A percentile compares a stretch with the other conserved stretches of the same genome.
These are phyloP conservation scores for Cadophora gregata DNA, from an alignment of 2,329 filamentous ascomycete genomes.

Conservation along the genomic window DNA sequence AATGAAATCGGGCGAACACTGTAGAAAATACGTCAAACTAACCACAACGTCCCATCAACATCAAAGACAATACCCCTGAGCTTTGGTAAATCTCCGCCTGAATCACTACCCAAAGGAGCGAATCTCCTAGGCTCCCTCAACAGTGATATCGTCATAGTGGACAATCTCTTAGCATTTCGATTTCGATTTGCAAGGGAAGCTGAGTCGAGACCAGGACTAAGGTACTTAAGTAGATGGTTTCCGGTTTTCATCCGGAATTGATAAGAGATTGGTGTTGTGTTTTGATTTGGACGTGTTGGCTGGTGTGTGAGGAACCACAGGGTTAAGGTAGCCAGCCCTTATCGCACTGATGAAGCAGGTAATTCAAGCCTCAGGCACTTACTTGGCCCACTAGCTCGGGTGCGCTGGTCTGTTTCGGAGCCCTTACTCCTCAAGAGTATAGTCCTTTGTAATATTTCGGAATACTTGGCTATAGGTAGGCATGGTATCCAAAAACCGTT, in stretches of 20 bases:
- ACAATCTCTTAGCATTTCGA: slow-evolving; percentile 13
- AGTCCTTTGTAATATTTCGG: too few species aligned
- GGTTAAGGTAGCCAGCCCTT: too few species aligned
- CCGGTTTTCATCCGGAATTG: background rate
- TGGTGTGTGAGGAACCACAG: background rate
- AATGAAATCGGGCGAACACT: background rate
- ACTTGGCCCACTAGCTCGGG: too few species aligned
- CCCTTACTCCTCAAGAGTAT: too few species aligned
- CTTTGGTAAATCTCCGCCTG: slow-evolving; percentile 46
- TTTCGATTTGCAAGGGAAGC: background rate
- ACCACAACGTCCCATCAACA: slow-evolving; percentile 95
- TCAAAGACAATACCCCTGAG: slow-evolving; percentile 79
- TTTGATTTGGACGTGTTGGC: background rate
- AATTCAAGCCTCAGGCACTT: background rate
- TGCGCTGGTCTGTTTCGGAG: too few species aligned
- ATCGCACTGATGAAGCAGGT: too few species aligned
- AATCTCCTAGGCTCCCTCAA: slow-evolving; percentile 52
- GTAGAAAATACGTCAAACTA: slow-evolving; percentile 46
- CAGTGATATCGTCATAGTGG: slow-evolving; percentile 35
- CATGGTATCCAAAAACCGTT: too few species aligned
- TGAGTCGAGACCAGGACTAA: too few species aligned
- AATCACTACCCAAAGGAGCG: slow-evolving; percentile 55
- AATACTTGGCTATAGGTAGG: too few species aligned
- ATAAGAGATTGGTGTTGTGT: background rate
- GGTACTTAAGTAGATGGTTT: background rate